These are phyloP conservation scores for Abelmoschus esculentus DNA, from an alignment of 345 rosid species.

Conservation along the genomic window DNA sequence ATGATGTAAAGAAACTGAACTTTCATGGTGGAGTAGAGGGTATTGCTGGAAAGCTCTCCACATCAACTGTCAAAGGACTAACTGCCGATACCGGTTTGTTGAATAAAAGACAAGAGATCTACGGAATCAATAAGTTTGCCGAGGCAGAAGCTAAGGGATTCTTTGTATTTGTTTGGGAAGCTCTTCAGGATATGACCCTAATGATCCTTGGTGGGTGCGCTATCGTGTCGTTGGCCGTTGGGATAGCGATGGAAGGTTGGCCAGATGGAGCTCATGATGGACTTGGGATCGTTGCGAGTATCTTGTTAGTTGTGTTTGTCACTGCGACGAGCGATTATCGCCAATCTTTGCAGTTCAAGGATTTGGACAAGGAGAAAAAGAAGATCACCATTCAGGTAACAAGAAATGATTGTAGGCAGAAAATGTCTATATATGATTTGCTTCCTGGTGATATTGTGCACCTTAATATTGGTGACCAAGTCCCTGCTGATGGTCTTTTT, in stretches of 20 bases:
- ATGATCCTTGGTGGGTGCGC: conserved; percentile 89
- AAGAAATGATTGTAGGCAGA: conserved; percentile 75
- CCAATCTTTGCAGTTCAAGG: conserved; percentile 76
- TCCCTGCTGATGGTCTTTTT: conserved; percentile 88
- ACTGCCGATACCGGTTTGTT: conserved; percentile 29
- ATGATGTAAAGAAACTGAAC: conserved; percentile 64
- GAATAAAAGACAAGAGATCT: conserved; percentile 54
- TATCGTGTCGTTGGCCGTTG: conserved; percentile 73
- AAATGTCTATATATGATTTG: conserved; percentile 72
- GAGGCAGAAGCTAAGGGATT: conserved; percentile 55
- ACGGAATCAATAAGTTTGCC: conserved; percentile 77
- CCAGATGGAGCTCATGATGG: conserved; percentile 92
- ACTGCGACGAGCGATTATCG: conserved; percentile 88
- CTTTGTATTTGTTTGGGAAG: conserved; percentile 92
- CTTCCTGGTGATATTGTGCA: conserved; percentile 89
- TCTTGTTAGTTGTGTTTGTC: conserved; percentile 79
- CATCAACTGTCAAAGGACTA: conserved; percentile 57
- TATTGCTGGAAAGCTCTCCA: conserved; percentile 52
- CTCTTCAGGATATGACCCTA: conserved; percentile 90
- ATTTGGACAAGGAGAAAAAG: conserved; percentile 89
- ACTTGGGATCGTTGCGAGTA: conserved; percentile 84
- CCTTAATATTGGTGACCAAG: conserved; percentile 85
- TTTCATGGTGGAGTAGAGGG: conserved; percentile 77
- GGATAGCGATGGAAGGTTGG: conserved; percentile 92
- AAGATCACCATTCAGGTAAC: conserved; percentile 80